Conservation (phyloP, 495 filamentous ascomycete species). For the Penicillium antarcticum region DNA sequence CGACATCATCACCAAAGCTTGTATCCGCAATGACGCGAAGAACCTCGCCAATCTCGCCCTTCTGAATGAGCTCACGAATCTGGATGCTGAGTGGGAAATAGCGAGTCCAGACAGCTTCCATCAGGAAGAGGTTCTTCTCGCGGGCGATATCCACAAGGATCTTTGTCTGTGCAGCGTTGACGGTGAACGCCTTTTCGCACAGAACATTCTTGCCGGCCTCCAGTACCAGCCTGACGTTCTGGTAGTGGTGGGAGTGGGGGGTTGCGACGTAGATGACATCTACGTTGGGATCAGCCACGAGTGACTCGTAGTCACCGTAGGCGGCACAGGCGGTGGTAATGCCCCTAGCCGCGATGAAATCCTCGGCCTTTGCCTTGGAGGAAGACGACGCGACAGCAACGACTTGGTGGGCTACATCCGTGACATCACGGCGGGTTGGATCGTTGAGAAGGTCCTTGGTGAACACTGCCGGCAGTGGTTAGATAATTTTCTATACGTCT, state of each 20-base stretch:
- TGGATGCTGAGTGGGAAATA: constrained; percentile 83
- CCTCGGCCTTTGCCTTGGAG: constrained; percentile 60
- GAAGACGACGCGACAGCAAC: constrained; percentile 80
- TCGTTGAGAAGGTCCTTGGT: constrained; percentile 78
- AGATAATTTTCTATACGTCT: not conserved
- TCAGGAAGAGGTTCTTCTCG: constrained; percentile 83
- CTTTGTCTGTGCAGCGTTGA: constrained; percentile 77
- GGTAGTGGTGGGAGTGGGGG: constrained; percentile 93
- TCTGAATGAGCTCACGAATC: constrained; percentile 65
- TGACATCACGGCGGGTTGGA: constrained; percentile 65
- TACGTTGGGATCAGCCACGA: constrained; percentile 72
- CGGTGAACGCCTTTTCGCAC: constrained; percentile 91
- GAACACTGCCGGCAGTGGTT: constrained; percentile 54
- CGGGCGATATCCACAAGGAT: constrained; percentile 71
- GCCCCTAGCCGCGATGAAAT: constrained; percentile 67
- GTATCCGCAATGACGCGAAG: constrained; percentile 74
- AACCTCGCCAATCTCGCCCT: constrained; percentile 72
- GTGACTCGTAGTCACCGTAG: constrained; percentile 77
- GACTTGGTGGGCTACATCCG: constrained; percentile 75
- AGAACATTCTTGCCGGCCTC: constrained; percentile 85
- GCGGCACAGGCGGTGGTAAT: constrained; percentile 64
- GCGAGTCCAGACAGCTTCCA: constrained; percentile 96
- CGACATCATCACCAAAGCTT: constrained; percentile 49
- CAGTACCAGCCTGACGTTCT: constrained; percentile 79
- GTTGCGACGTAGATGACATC: constrained; percentile 93